Conservation (phyloP, 345 rosid species). For the Atalantia buxifolia region DNA sequence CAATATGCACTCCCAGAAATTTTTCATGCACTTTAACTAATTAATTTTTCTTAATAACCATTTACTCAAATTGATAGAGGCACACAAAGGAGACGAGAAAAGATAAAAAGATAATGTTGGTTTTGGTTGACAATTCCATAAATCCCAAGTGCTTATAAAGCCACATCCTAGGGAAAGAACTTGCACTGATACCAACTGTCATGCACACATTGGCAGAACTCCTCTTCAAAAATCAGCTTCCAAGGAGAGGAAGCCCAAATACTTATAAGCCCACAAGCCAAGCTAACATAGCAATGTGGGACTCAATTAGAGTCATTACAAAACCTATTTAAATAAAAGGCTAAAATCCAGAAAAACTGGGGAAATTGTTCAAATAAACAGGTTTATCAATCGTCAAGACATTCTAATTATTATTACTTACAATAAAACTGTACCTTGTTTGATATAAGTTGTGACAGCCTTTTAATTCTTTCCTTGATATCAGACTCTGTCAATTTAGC, state of each 20-base stretch:
- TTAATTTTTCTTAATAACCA: background rate
- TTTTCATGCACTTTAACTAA: background rate
- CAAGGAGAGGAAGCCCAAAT: too few relatives aligned
- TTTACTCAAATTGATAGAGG: background rate
- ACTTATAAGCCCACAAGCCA: too few relatives aligned
- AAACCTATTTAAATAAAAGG: background rate
- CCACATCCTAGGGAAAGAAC: too few relatives aligned
- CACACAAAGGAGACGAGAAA: too few relatives aligned
- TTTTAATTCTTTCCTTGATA: conserved; percentile 61
- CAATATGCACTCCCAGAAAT: background rate
- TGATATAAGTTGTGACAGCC: conserved; percentile 45
- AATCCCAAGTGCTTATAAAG: too few relatives aligned
- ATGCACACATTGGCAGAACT: too few relatives aligned
- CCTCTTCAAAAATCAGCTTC: too few relatives aligned
- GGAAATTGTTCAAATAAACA: background rate
- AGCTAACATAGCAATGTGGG: too few relatives aligned
- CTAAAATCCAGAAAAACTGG: background rate
- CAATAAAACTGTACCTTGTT: conserved; percentile 54
- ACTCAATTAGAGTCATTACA: too few relatives aligned
- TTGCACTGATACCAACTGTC: too few relatives aligned
- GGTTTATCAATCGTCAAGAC: background rate
- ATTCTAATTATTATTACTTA: background rate
- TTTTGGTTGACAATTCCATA: background rate
- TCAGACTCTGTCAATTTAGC: conserved; percentile 63
- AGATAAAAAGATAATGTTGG: background rate